Percentiles rank a stretch among this genome's conserved stretches.
phyloP scores from a whole-genome alignment of 371 early-diverging fungal genomes.

The Mucor piriformis region DNA sequence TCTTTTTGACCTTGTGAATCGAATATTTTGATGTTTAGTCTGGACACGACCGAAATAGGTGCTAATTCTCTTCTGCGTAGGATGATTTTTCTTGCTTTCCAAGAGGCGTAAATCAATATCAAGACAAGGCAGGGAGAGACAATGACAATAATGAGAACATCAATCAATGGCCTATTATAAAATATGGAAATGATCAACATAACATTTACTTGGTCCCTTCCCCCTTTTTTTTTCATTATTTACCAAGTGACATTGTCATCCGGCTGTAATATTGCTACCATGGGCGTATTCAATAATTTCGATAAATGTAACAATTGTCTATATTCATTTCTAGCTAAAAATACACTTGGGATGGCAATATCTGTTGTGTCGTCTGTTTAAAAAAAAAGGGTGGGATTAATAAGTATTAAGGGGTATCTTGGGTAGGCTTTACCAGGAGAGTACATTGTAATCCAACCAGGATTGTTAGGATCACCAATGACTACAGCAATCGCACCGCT shows the following conservation, averaged over 20 bases:
- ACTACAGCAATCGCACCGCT: conserved; percentile 87
- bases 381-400: neutral
- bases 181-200: neutral
- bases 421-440: conserved; percentile 71
- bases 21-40: conserved; percentile 63
- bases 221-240: conserved; percentile 2
- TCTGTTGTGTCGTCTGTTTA: conserved; percentile 69
- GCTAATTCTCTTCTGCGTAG: conserved; percentile 64
- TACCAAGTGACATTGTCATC: conserved; percentile 18
- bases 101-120: conserved; percentile 62
- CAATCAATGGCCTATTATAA: conserved; percentile 26
- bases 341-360: conserved; percentile 76
- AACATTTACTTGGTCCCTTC: neutral
- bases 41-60: conserved; percentile 65
- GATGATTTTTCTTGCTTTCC: conserved; percentile 63
- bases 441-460: conserved; percentile 84
- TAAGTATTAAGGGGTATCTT: too few species aligned
- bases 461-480: conserved; percentile 77
- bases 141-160: conserved; percentile 28
- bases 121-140: conserved; percentile 50
- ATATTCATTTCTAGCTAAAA: conserved; percentile 69
- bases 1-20: conserved; percentile 45
- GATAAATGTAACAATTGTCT: conserved; percentile 45
- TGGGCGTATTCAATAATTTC: conserved; percentile 38
- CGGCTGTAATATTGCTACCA: conserved; percentile 39